Evolutionary conservation across 768 basidiomycete species (phyloP).

Genomic region (Tricholomella constricta): DNA sequence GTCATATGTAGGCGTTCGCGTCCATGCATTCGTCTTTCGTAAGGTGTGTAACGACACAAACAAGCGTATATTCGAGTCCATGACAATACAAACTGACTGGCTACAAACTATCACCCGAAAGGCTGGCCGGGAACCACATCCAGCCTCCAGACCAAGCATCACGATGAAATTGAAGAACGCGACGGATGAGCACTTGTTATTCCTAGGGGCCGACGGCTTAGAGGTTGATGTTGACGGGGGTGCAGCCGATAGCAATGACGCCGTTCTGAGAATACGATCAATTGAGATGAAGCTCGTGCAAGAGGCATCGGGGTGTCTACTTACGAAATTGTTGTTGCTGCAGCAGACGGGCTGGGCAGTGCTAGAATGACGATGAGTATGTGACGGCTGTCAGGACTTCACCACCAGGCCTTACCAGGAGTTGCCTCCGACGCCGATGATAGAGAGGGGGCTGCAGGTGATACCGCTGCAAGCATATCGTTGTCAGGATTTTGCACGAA

Average conservation of each 20-base stretch:
- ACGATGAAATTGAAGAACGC: background rate
- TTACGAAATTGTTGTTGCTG: conserved; percentile 30
- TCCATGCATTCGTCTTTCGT: too few species aligned
- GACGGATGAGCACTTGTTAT: background rate
- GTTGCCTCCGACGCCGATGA: conserved; percentile 24
- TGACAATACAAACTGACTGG: background rate
- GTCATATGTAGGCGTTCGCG: too few species aligned
- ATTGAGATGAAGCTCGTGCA: background rate
- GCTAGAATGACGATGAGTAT: too few species aligned
- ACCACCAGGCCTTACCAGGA: conserved; percentile 20
- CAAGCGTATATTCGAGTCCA: background rate
- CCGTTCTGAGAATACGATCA: conserved; percentile 27
- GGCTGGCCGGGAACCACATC: background rate
- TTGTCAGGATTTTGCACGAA: conserved; percentile 21
- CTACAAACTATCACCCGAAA: background rate
- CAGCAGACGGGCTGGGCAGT: conserved; percentile 44
- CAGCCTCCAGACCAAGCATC: background rate
- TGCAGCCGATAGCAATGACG: conserved; percentile 38
- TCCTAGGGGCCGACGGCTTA: background rate
- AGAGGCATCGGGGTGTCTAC: too few species aligned
- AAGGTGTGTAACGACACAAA: background rate
- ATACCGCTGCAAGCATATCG: conserved; percentile 21
- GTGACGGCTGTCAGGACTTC: too few species aligned
- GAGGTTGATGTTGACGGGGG: conserved; percentile 36
- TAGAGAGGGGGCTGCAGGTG: conserved; percentile 32